phyloP scores from a whole-genome alignment of 2,329 filamentous ascomycete genomes.

The Onygenales sp. region DNA sequence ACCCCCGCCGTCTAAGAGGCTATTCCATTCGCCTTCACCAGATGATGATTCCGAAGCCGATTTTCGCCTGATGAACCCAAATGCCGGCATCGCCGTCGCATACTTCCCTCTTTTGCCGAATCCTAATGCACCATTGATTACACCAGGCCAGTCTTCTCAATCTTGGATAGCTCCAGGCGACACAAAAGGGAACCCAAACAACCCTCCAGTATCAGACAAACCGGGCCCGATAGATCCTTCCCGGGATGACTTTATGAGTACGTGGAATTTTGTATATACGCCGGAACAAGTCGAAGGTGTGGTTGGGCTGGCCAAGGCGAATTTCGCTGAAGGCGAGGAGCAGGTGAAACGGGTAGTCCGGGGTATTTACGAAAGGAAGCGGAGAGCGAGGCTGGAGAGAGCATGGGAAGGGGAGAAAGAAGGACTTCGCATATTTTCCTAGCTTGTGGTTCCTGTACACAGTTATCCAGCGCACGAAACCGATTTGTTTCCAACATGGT shows the following conservation, averaged over 20 bases:
- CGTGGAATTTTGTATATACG: slow-evolving; percentile 97
- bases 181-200: slow-evolving; percentile 11
- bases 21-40: slow-evolving; percentile 26
- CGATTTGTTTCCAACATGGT: background rate
- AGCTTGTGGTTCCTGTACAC: background rate
- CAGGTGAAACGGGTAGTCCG: slow-evolving; percentile 68
- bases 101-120: slow-evolving; percentile 89
- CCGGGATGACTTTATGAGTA: slow-evolving; percentile 76
- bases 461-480: background rate
- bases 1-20: slow-evolving; percentile 42
- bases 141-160: slow-evolving; percentile 6
- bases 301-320: slow-evolving; percentile 70
- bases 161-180: slow-evolving; percentile 13
- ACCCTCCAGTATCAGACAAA: slow-evolving; percentile 42
- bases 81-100: slow-evolving; percentile 78
- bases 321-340: slow-evolving; percentile 74
- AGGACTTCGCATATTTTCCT: background rate
- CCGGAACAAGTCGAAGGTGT: slow-evolving; percentile 82
- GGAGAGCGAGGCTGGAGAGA: slow-evolving; percentile 47
- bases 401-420: slow-evolving; percentile 10
- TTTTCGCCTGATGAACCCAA: slow-evolving; percentile 61
- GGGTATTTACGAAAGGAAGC: slow-evolving; percentile 91
- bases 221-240: slow-evolving; percentile 69
- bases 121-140: slow-evolving; percentile 31
- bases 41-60: slow-evolving; percentile 54